Evolutionary conservation across 1,284 basidiomycete genomes (phyloP).

Genomic region (Peniophora sp.): DNA sequence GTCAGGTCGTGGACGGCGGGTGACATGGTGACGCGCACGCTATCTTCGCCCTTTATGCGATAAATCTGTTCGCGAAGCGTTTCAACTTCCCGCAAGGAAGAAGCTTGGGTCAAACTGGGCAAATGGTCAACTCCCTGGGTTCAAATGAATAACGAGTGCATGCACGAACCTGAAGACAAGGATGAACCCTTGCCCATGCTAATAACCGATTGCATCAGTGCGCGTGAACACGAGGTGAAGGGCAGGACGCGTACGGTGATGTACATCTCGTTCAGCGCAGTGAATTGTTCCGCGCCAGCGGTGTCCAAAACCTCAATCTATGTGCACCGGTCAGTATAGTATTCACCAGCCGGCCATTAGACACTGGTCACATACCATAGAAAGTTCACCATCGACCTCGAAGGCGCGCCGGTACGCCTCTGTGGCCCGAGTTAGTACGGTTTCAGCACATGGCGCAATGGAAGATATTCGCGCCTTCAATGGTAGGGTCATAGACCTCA

Average conservation of each 20-base stretch:
- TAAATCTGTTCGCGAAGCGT: constrained; percentile 75
- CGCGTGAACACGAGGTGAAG: background rate
- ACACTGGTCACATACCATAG: constrained; percentile 16
- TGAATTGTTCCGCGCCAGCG: constrained; percentile 85
- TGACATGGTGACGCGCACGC: constrained; percentile 28
- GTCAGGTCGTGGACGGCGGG: background rate
- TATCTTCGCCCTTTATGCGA: constrained; percentile 65
- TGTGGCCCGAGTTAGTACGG: constrained; percentile 20
- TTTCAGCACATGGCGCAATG: constrained; percentile 4
- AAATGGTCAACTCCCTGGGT: background rate
- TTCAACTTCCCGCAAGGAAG: constrained; percentile 71
- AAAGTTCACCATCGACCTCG: constrained; percentile 51
- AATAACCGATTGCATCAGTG: constrained; percentile 5
- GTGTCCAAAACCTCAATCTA: constrained; percentile 86
- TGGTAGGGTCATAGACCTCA: constrained; percentile 75
- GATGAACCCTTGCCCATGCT: constrained; percentile 73
- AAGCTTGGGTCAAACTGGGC: constrained; percentile 66
- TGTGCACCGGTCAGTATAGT: constrained; percentile 10
- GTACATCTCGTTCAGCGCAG: constrained; percentile 69
- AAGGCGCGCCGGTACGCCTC: constrained; percentile 60
- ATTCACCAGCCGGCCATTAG: background rate
- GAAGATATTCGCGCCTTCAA: constrained; percentile 50
- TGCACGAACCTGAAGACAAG: constrained; percentile 67
- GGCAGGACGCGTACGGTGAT: constrained; percentile 46
- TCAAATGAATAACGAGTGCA: constrained; percentile 2